These are phyloP conservation scores for Peltaster fructicola DNA, from an alignment of 2,329 filamentous ascomycete species.

Conservation along the genomic window DNA sequence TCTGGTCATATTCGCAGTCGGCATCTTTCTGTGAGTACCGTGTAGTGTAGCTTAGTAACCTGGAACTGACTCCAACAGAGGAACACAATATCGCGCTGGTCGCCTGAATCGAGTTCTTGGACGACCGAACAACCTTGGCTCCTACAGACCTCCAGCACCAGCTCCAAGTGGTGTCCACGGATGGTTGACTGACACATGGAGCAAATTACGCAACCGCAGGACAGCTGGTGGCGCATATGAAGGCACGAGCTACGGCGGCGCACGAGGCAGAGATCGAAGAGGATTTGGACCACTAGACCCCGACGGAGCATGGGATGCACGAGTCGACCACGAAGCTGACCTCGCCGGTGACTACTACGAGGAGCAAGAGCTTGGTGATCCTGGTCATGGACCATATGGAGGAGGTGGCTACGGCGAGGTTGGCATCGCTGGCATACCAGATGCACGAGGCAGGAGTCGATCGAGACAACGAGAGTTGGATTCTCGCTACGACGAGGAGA, in stretches of 20 bases:
- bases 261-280: constrained; percentile 21
- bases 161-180: constrained; percentile 46
- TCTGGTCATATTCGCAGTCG: constrained; percentile 36
- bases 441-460: constrained; percentile 27
- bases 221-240: constrained; percentile 38
- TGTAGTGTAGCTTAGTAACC: too few species aligned
- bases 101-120: too few species aligned
- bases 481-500: constrained; percentile 29
- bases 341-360: constrained; percentile 47
- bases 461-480: constrained; percentile 31
- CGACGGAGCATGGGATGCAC: constrained; percentile 71
- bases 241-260: constrained; percentile 14
- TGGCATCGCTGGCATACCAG: constrained; percentile 19
- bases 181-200: constrained; percentile 54
- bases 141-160: constrained; percentile 33
- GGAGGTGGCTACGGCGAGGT: constrained; percentile 21
- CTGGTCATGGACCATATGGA: constrained; percentile 23
- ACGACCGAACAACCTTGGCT: too few species aligned
- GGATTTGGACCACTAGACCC: constrained; percentile 57
- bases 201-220: constrained; percentile 45
- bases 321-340: constrained; percentile 58
- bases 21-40: too few species aligned
- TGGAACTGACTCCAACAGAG: too few species aligned
- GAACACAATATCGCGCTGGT: too few species aligned
- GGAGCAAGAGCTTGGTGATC: constrained; percentile 52